Conservation (phyloP, 208 protist genomes). For the Porcisia deanei region DNA sequence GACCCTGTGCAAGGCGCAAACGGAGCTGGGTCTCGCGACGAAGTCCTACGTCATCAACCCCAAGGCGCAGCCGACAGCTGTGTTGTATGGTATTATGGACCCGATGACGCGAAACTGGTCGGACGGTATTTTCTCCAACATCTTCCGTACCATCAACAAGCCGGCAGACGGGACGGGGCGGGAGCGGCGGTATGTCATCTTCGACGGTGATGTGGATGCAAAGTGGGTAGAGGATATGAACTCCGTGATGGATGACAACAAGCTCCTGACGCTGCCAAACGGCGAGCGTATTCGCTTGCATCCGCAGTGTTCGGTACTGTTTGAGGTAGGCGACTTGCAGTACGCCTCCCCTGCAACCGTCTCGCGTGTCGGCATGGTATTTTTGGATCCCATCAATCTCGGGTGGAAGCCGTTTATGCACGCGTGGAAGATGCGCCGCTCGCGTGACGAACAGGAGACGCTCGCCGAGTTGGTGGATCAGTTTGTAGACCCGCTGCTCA, state of each 20-base stretch:
- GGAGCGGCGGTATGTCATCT: slow-evolving; percentile 97
- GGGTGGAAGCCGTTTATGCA: slow-evolving; percentile 95
- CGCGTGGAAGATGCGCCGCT: slow-evolving; percentile 90
- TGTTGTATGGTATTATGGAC: slow-evolving; percentile 99
- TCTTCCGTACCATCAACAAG: slow-evolving; percentile 97
- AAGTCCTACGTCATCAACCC: slow-evolving; percentile 98
- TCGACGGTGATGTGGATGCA: slow-evolving; percentile 99
- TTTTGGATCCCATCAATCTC: slow-evolving; percentile 98
- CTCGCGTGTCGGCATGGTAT: slow-evolving; percentile 99
- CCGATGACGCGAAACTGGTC: slow-evolving; percentile 98
- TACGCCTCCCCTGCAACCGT: slow-evolving; percentile 99
- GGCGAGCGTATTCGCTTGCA: slow-evolving; percentile 97
- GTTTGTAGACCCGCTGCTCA: slow-evolving; percentile 91
- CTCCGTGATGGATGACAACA: slow-evolving; percentile 99
- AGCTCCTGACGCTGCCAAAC: slow-evolving; percentile 98
- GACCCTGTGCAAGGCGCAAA: slow-evolving; percentile 95
- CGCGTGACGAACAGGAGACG: slow-evolving; percentile 89
- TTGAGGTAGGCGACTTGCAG: slow-evolving; percentile 98
- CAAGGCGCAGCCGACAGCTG: slow-evolving; percentile 96
- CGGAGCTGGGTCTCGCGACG: slow-evolving; percentile 87
- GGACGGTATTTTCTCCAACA: slow-evolving; percentile 98
- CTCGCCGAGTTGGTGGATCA: slow-evolving; percentile 92
- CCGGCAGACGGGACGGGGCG: slow-evolving; percentile 59
- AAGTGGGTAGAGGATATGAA: slow-evolving; percentile 99
- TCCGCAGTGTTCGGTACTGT: slow-evolving; percentile 95